Evolutionary conservation across 495 filamentous ascomycete species (phyloP).

Genomic region (Penicillium taxi): DNA sequence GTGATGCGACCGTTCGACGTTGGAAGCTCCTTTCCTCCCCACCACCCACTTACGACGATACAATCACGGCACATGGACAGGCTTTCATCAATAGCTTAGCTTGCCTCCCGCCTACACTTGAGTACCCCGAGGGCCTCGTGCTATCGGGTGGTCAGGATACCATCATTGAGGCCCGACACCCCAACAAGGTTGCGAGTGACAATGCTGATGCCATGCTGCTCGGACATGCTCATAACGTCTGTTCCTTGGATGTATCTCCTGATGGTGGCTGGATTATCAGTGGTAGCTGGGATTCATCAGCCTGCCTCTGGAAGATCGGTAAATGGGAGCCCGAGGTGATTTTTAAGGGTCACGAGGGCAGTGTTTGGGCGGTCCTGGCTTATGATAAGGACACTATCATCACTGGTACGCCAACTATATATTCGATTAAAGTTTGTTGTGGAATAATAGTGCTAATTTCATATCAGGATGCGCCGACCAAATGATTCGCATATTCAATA

Average conservation of each 20-base stretch:
- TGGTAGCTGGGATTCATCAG: constrained; percentile 90
- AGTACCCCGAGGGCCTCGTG: constrained; percentile 71
- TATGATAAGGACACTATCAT: constrained; percentile 73
- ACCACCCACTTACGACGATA: constrained; percentile 66
- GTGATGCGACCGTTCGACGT: constrained; percentile 81
- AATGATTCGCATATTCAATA: constrained; percentile 72
- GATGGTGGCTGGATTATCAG: constrained; percentile 70
- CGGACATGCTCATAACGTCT: constrained; percentile 82
- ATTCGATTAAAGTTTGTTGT: neutral
- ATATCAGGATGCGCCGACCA: constrained; percentile 73
- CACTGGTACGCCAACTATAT: constrained; percentile 48
- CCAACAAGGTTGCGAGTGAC: constrained; percentile 53
- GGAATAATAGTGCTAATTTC: neutral
- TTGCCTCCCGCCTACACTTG: constrained; percentile 60
- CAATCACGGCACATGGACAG: constrained; percentile 64
- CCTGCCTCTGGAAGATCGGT: constrained; percentile 65
- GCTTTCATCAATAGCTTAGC: constrained; percentile 80
- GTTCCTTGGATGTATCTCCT: constrained; percentile 68
- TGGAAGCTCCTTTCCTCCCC: constrained; percentile 65
- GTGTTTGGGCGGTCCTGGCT: constrained; percentile 85
- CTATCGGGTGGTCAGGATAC: constrained; percentile 82
- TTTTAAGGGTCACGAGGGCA: constrained; percentile 67
- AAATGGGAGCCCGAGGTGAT: constrained; percentile 68
- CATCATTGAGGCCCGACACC: constrained; percentile 82
- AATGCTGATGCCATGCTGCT: constrained; percentile 79